These are phyloP conservation scores for Rhodotorula kratochvilovae DNA, from an alignment of 768 basidiomycete species.

Conservation along the genomic window DNA sequence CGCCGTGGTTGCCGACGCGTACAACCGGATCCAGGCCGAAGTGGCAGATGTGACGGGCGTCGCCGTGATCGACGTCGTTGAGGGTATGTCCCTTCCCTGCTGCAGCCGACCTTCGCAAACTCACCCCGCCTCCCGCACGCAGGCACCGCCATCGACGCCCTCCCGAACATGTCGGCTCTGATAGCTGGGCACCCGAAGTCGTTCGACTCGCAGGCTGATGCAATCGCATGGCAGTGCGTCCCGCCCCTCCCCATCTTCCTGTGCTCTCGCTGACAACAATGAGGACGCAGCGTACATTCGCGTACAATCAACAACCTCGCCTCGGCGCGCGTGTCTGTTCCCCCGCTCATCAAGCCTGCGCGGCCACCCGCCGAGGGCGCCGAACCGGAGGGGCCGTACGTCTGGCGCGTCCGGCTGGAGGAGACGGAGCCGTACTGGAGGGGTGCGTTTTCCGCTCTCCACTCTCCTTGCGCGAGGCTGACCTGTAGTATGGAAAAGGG, in stretches of 20 bases:
- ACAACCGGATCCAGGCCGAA: constrained; percentile 61
- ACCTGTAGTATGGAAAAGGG: constrained; percentile 53
- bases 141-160: constrained; percentile 89
- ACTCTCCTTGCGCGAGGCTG: not conserved
- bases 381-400: constrained; percentile 48
- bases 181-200: constrained; percentile 78
- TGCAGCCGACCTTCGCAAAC: not conserved
- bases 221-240: constrained; percentile 92
- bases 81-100: constrained; percentile 55
- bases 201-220: constrained; percentile 76
- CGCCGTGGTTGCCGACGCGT: constrained; percentile 71
- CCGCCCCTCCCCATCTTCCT: not conserved
- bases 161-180: constrained; percentile 85
- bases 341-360: constrained; percentile 61
- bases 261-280: not conserved
- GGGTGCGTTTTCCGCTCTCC: constrained; percentile 53
- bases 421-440: constrained; percentile 86
- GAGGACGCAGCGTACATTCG: constrained; percentile 62
- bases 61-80: constrained; percentile 79
- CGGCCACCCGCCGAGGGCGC: constrained; percentile 45
- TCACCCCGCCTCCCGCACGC: not conserved
- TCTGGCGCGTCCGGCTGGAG: constrained; percentile 79
- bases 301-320: constrained; percentile 72
- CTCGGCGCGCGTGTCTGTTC: constrained; percentile 86
- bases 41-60: constrained; percentile 70